phyloP scores from a whole-genome alignment of 176 grass and related monocot species.

The Elymus sibiricus region DNA sequence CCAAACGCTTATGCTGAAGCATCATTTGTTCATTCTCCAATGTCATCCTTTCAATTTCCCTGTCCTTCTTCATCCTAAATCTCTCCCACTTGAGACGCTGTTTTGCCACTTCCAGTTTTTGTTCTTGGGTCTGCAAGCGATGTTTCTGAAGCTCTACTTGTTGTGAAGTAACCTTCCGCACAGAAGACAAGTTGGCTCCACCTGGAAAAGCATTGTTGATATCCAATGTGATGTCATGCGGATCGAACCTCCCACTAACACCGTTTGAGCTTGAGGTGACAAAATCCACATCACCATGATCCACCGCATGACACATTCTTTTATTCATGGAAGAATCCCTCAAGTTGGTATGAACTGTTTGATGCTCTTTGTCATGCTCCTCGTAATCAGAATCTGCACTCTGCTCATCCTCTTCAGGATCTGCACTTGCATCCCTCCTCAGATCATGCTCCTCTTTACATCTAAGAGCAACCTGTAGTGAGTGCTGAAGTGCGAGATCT shows the following conservation, averaged over 20 bases:
- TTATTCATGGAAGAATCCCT: constrained; percentile 36
- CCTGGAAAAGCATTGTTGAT: constrained; percentile 57
- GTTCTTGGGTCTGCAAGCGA: constrained; percentile 55
- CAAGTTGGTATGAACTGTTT: constrained; percentile 36
- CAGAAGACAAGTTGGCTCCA: constrained; percentile 33
- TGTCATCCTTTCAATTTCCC: constrained; percentile 69
- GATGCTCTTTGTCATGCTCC: constrained; percentile 52
- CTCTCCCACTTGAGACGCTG: constrained; percentile 72
- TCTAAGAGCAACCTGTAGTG: constrained; percentile 71
- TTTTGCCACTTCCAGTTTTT: constrained; percentile 53
- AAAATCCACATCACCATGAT: constrained; percentile 42
- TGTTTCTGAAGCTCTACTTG: constrained; percentile 45
- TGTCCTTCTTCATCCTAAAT: constrained; percentile 82
- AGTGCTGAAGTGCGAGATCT: constrained; percentile 72
- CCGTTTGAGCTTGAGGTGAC: constrained; percentile 37
- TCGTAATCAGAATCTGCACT: constrained; percentile 58
- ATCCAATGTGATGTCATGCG: constrained; percentile 37
- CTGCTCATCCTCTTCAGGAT: constrained; percentile 57
- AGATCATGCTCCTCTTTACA: constrained; percentile 64
- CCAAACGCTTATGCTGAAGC: constrained; percentile 70
- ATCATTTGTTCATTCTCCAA: constrained; percentile 80
- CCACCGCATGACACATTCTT: constrained; percentile 41
- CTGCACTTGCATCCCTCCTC: constrained; percentile 32
- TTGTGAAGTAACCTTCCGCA: constrained; percentile 43
- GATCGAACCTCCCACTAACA: constrained; percentile 30